These are phyloP conservation scores for Phytopythium aichiense DNA, from an alignment of 352 stramenopile species.

Conservation along the genomic window DNA sequence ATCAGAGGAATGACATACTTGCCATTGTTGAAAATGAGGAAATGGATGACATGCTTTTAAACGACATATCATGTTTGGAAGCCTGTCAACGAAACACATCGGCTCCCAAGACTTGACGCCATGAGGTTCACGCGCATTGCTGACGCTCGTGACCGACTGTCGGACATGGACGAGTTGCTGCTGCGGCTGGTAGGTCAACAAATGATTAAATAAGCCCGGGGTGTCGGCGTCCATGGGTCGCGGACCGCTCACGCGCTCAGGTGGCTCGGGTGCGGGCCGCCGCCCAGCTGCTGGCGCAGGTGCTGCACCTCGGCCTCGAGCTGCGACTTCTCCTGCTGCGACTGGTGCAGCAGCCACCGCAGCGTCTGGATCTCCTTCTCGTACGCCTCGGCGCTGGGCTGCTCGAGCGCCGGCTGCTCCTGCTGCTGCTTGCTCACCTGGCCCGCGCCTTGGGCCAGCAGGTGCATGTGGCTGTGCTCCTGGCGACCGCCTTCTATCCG, in stretches of 20 bases:
- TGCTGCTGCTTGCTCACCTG: conserved; percentile 59
- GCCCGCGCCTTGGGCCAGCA: conserved; percentile 52
- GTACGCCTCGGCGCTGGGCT: conserved; percentile 45
- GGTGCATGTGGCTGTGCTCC: conserved; percentile 53
- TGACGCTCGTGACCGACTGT: too few species aligned
- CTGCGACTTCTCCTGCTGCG: conserved; percentile 65
- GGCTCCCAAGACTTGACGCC: too few species aligned
- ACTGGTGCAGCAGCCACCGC: conserved; percentile 63
- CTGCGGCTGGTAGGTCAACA: too few species aligned
- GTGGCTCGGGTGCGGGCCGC: background rate
- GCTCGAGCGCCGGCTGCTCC: conserved; percentile 12
- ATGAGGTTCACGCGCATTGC: too few species aligned
- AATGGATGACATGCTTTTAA: too few species aligned
- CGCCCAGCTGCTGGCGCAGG: conserved; percentile 48
- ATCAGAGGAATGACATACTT: too few species aligned
- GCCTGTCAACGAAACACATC: too few species aligned
- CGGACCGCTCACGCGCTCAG: conserved; percentile 9
- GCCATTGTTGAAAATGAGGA: too few species aligned
- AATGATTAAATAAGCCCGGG: conserved; percentile 4
- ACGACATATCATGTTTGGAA: too few species aligned
- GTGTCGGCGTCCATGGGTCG: too few species aligned
- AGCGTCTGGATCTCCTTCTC: conserved; percentile 66
- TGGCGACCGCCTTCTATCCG: conserved; percentile 25
- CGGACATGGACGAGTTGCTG: too few species aligned
- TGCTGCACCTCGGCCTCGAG: conserved; percentile 63